Conservation (phyloP, 164 flowering plant genomes). For the Macadamia integrifolia region DNA sequence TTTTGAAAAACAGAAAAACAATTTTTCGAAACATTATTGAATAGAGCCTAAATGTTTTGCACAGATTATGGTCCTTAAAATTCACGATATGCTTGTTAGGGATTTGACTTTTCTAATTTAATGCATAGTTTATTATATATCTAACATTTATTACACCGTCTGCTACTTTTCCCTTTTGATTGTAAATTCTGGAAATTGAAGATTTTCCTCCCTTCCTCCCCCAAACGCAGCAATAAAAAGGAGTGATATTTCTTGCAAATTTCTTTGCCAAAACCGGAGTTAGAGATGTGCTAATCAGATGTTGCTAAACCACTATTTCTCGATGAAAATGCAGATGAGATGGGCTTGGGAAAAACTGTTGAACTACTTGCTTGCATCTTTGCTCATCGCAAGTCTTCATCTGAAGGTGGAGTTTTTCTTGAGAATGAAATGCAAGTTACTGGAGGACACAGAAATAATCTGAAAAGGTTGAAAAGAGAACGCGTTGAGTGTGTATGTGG, state of each 20-base stretch:
- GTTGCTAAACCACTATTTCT: conserved; percentile 3
- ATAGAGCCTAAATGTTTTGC: too few relatives aligned
- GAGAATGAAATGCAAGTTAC: conserved; percentile 16
- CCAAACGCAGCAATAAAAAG: background rate
- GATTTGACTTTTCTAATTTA: background rate
- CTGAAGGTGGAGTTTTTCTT: conserved; percentile 22
- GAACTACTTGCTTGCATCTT: conserved; percentile 90
- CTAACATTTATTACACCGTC: too few relatives aligned
- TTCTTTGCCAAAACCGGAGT: too few relatives aligned
- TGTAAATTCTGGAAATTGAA: too few relatives aligned
- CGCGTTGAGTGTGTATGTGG: conserved; percentile 93
- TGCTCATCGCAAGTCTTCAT: conserved; percentile 50
- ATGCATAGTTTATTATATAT: too few relatives aligned
- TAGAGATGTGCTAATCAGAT: background rate
- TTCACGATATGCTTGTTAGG: too few relatives aligned
- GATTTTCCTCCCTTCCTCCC: too few relatives aligned
- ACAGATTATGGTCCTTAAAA: too few relatives aligned
- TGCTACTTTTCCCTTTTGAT: too few relatives aligned
- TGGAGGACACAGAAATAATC: conserved; percentile 23
- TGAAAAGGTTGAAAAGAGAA: conserved; percentile 71
- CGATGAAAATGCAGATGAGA: conserved; percentile 66
- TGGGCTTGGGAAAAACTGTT: conserved; percentile 96
- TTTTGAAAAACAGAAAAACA: too few relatives aligned
- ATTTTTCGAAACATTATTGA: too few relatives aligned
- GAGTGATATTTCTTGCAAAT: too few relatives aligned